phyloP scores from a whole-genome alignment of 495 filamentous ascomycete species.

The Pyrenopolyporus hunteri region DNA sequence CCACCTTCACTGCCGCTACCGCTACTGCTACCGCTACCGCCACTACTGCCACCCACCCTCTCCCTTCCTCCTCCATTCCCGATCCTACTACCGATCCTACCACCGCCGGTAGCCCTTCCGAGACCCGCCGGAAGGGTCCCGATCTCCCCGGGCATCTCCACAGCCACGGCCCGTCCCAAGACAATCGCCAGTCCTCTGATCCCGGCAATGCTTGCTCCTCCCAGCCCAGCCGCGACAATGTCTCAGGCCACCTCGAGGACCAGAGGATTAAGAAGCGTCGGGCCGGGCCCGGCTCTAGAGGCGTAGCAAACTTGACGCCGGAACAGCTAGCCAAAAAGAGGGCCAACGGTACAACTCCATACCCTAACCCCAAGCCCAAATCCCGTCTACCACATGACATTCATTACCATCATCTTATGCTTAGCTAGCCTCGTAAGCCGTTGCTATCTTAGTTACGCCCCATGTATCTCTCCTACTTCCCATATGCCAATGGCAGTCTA shows the following conservation, averaged over 20 bases:
- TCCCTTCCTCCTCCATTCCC: constrained; percentile 2
- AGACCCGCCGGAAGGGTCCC: constrained; percentile 1
- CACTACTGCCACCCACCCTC: neutral
- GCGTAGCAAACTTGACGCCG: constrained; percentile 72
- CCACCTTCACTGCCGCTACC: constrained; percentile 3
- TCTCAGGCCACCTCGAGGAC: constrained; percentile 25
- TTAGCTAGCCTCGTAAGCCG: constrained; percentile 10
- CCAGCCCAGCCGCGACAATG: constrained; percentile 7
- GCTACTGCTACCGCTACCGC: neutral
- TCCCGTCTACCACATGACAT: neutral
- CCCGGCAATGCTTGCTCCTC: constrained; percentile 18
- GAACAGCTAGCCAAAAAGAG: constrained; percentile 77
- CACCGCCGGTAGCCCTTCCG: constrained; percentile 9
- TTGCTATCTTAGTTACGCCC: constrained; percentile 4
- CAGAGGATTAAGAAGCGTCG: constrained; percentile 47
- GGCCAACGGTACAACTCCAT: constrained; percentile 64
- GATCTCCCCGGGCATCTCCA: constrained; percentile 3
- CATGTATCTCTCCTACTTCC: neutral
- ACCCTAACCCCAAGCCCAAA: neutral
- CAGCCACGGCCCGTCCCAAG: constrained; percentile 29
- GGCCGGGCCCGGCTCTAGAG: constrained; percentile 54
- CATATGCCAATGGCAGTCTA: neutral
- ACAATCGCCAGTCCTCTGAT: constrained; percentile 27
- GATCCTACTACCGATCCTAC: neutral
- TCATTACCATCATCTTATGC: constrained; percentile 5